These are phyloP conservation scores for Salix brachista DNA, from an alignment of 345 rosid genomes.

Conservation along the genomic window DNA sequence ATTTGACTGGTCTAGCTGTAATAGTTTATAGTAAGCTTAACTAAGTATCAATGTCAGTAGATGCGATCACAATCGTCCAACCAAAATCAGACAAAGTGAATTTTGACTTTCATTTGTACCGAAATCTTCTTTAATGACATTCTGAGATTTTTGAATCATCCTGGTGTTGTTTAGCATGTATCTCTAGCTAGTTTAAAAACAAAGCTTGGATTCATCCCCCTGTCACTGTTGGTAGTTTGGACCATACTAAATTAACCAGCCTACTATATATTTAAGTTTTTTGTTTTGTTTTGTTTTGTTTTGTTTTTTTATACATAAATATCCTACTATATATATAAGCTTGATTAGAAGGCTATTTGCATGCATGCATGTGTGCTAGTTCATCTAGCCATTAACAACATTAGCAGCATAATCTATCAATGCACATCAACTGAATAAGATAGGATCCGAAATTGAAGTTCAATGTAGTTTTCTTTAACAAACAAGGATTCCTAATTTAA, in stretches of 20 bases:
- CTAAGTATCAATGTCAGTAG: conserved; percentile 45
- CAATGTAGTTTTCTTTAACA: not conserved
- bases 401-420: not conserved
- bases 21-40: conserved; percentile 33
- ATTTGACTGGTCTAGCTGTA: conserved; percentile 20
- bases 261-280: not conserved
- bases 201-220: conserved; percentile 38
- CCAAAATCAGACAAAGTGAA: conserved; percentile 43
- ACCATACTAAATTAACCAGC: conserved; percentile 6
- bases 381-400: not conserved
- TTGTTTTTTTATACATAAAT: not conserved
- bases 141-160: conserved; percentile 15
- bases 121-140: conserved; percentile 11
- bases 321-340: not conserved
- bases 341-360: not conserved
- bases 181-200: conserved; percentile 18
- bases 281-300: not conserved
- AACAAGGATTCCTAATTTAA: not conserved
- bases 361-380: no score
- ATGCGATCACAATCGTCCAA: conserved; percentile 51
- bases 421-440: not conserved
- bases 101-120: conserved; percentile 48
- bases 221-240: conserved; percentile 38
- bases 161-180: conserved; percentile 25
- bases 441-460: no score